Evolutionary conservation across 2,329 filamentous ascomycete genomes (phyloP), one percentile per base, ranked within the genome.

Genomic region (Fulvia fulva): DNA sequence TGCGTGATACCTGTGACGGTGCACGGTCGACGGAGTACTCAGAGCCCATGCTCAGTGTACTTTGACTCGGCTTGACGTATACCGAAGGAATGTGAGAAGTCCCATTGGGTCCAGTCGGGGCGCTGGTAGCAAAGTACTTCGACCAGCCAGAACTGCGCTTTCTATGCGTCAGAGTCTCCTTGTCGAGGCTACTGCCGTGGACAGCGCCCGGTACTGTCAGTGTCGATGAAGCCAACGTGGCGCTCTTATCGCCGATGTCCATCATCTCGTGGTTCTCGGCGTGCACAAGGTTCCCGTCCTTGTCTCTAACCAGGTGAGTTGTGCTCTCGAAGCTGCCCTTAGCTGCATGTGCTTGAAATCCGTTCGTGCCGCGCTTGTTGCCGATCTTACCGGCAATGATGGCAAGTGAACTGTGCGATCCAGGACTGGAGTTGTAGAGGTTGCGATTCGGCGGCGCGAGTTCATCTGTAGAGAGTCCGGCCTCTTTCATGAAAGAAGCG

Each of bases 301-400:
- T 75, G 69, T 84, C 84, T 71, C 83, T 83, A 60, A 85, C 81
- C 59, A 86, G 77, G 61, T 81, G 84, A 67, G 81, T 80, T 5
- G 84, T 83, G 59, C 81, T 83, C 26, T 83, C 81, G 60, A 81
- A 80, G 73, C 85, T 89, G 22, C 74, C 76, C 65, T 82, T 82
- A 26, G 67, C 65, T 26, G 62, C 61, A 54, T 70, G 55, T 47
- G 37, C 60, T 44, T 26, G n/a, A 26, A 41, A 55, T 16, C 53
- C 58, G 62, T 80, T 78, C 59, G 79, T 79, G 63, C 80, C 72
- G 51, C 77, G 71, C 69, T 78, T 81, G 58, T 79, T 77, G 62
- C 76, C 75, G 34, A 53, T 51, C 59, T 84, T 84, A 47, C 87
- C 87, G 52, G 74, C 71, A 14, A 80, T 77, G 66, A 81, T 80